Conservation (phyloP, 352 stramenopile genomes). For the Phytophthora aleatoria region DNA sequence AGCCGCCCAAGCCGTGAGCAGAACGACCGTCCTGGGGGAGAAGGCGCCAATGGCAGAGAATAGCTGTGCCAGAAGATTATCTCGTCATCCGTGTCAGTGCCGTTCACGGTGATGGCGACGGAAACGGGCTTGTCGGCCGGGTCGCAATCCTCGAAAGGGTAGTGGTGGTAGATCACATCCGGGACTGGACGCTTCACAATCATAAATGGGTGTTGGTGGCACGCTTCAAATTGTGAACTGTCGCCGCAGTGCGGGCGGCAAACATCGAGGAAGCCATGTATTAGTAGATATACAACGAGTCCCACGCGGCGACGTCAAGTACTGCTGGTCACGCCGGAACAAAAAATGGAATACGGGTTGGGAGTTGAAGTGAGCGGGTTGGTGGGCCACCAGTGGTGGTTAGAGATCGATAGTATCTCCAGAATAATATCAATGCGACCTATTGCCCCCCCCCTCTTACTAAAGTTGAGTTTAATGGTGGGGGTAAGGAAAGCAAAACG, state of each 20-base stretch:
- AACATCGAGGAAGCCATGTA: too few species aligned
- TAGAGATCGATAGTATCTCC: too few species aligned
- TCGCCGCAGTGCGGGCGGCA: not conserved
- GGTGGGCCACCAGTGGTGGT: too few species aligned
- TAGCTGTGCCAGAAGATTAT: not conserved
- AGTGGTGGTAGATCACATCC: constrained; percentile 40
- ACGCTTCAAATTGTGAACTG: constrained; percentile 16
- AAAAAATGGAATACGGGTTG: not conserved
- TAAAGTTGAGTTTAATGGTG: too few species aligned
- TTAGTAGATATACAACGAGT: constrained; percentile 3
- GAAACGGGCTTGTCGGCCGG: constrained; percentile 26
- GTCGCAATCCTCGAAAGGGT: constrained; percentile 27
- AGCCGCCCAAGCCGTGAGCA: constrained; percentile 9
- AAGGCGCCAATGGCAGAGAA: constrained; percentile 4
- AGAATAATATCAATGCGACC: too few species aligned
- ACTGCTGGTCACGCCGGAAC: constrained; percentile 11
- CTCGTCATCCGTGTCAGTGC: not conserved
- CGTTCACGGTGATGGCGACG: constrained; percentile 18
- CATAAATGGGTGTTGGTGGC: not conserved
- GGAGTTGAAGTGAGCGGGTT: constrained; percentile 8
- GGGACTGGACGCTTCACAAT: constrained; percentile 27
- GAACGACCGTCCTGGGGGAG: not conserved
- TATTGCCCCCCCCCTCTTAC: too few species aligned
- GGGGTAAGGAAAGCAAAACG: too few species aligned
- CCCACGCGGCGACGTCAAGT: constrained; percentile 7